Percentiles rank a stretch among this genome's conserved stretches.
Evolutionary conservation across 2,329 filamentous ascomycete species (phyloP).

Genomic region (Diaporthe citri): DNA sequence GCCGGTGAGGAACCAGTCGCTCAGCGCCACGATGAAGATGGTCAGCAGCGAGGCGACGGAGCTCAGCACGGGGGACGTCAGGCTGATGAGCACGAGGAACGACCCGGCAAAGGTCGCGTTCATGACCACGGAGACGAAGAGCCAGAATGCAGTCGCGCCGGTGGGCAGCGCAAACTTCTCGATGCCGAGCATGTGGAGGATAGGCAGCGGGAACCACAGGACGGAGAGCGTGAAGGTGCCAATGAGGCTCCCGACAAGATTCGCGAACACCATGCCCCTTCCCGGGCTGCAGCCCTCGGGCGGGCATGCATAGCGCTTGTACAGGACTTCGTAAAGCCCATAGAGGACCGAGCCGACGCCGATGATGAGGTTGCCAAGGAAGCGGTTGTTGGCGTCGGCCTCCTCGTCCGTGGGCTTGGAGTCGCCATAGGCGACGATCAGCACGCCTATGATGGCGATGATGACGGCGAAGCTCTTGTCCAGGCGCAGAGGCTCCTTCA

Average conservation of each 20-base stretch:
- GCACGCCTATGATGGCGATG: constrained; percentile 88
- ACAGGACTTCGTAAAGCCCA: constrained; percentile 96
- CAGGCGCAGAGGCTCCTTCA: constrained; percentile 84
- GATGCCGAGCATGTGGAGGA: constrained; percentile 82
- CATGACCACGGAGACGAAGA: constrained; percentile 83
- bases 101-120: constrained; percentile 95
- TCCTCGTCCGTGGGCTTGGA: constrained; percentile 53
- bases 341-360: constrained; percentile 92
- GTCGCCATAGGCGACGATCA: constrained; percentile 96
- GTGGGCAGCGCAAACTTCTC: constrained; percentile 87
- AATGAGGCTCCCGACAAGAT: constrained; percentile 89
- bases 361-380: constrained; percentile 91
- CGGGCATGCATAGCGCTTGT: constrained; percentile 93
- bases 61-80: constrained; percentile 92
- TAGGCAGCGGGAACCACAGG: constrained; percentile 90
- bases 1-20: constrained; percentile 89
- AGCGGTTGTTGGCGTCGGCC: constrained; percentile 70
- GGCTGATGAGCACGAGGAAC: constrained; percentile 91
- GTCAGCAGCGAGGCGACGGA: constrained; percentile 94
- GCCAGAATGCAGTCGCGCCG: constrained; percentile 82
- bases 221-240: constrained; percentile 87
- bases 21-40: constrained; percentile 95
- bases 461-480: constrained; percentile 90
- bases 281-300: constrained; percentile 86
- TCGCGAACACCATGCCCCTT: constrained; percentile 97